Conservation (phyloP, 2,329 filamentous ascomycete species). For the Talaromyces sp. region DNA sequence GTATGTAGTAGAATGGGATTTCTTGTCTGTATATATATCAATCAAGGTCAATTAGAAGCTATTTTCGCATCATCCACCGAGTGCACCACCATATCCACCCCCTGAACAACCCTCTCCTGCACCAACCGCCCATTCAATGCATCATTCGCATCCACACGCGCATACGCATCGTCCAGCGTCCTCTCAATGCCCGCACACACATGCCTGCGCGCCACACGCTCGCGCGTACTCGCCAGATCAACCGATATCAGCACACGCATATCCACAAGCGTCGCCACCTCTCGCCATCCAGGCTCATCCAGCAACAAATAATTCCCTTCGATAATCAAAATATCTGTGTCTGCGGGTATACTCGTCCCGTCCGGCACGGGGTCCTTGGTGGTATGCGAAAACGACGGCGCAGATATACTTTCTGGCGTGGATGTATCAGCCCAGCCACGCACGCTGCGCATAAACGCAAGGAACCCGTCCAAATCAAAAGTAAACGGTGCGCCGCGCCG, state of each 20-base stretch:
- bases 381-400: slow-evolving; percentile 32
- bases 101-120: slow-evolving; percentile 19
- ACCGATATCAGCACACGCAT: slow-evolving; percentile 40
- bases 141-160: slow-evolving; percentile 36
- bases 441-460: slow-evolving; percentile 22
- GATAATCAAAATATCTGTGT: slow-evolving; percentile 17
- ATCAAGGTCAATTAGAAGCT: neutral
- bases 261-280: slow-evolving; percentile 32
- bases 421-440: slow-evolving; percentile 20
- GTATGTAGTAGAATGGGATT: neutral
- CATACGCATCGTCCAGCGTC: slow-evolving; percentile 28
- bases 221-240: slow-evolving; percentile 29
- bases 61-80: neutral
- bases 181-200: slow-evolving; percentile 37
- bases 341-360: slow-evolving; percentile 19
- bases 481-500: slow-evolving; percentile 35
- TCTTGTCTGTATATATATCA: neutral
- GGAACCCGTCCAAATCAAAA: slow-evolving; percentile 26
- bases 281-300: slow-evolving; percentile 23
- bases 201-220: slow-evolving; percentile 37
- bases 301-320: slow-evolving; percentile 25
- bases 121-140: slow-evolving; percentile 29
- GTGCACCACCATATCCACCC: neutral
- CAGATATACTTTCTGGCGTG: slow-evolving; percentile 14
- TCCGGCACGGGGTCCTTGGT: slow-evolving; percentile 29